Conservation (phyloP, 768 basidiomycete species). For the Rubroboletus satanas region DNA sequence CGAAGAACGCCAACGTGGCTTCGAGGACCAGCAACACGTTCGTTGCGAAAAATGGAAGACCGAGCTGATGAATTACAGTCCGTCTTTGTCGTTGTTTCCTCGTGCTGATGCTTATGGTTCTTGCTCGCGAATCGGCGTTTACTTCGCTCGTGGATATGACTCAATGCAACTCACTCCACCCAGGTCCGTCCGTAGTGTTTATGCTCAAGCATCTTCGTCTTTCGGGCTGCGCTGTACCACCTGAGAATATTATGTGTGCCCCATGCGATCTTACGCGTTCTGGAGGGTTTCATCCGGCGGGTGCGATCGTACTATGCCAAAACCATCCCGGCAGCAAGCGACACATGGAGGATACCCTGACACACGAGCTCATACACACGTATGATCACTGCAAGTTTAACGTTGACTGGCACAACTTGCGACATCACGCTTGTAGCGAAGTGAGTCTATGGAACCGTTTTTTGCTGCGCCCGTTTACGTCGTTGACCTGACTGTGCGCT, state of each 20-base stretch:
- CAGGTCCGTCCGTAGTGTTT: slow-evolving; percentile 85
- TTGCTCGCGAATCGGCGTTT: slow-evolving; percentile 10
- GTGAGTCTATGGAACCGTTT: slow-evolving; percentile 41
- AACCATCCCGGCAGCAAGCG: slow-evolving; percentile 75
- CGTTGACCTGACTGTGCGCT: background rate
- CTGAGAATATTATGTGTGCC: slow-evolving; percentile 73
- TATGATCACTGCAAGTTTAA: slow-evolving; percentile 96
- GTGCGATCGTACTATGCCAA: slow-evolving; percentile 82
- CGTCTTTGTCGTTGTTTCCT: slow-evolving; percentile 29
- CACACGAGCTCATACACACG: slow-evolving; percentile 93
- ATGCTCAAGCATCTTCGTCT: slow-evolving; percentile 88
- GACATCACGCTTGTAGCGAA: slow-evolving; percentile 97
- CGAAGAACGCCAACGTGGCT: slow-evolving; percentile 37
- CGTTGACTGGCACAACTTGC: slow-evolving; percentile 84
- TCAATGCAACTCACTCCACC: background rate
- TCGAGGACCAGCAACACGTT: slow-evolving; percentile 37
- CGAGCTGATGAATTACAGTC: slow-evolving; percentile 67
- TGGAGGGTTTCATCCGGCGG: slow-evolving; percentile 83
- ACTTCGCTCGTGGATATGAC: background rate
- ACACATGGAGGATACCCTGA: slow-evolving; percentile 90
- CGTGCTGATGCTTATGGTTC: slow-evolving; percentile 6
- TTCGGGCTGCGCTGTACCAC: slow-evolving; percentile 66
- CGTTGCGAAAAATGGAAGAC: slow-evolving; percentile 68
- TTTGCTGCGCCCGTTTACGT: background rate
- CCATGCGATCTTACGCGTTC: slow-evolving; percentile 73